Evolutionary conservation across 2,329 filamentous ascomycete species (phyloP), one percentile per base, ranked within the genome.

Genomic region (Diaporthe longicolla): DNA sequence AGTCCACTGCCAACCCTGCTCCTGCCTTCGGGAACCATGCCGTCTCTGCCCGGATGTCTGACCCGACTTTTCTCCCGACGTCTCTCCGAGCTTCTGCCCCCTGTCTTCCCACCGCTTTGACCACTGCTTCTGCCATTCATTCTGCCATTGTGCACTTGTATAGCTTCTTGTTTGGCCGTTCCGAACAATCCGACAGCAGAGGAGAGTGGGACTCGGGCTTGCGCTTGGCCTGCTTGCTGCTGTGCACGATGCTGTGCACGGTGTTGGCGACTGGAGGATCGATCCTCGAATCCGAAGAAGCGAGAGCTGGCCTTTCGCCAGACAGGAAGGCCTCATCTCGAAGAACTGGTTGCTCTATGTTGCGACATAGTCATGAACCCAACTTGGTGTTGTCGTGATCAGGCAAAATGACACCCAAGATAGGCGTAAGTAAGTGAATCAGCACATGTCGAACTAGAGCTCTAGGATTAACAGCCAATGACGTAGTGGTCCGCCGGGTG

Each of bases 1-100:
- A 19, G 40, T 65, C 74, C 69, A 52, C 48, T 74, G 37, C 80
- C 81, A 81, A 76, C 78, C 78, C 70, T 76, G 77, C 5, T 74
- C 78, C 65, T 74, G 78, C 65, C 78, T 63, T 26, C 19, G 40
- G 59, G 24, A 63, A 32, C 40, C 59, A 40, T 63, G 59, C 40
- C 35, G 40, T 24, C 26, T 61, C 40, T 45, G 59, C 9, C 59
- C 40, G 1, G 40, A 13, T 40, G 43, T 45, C 59, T 48, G 24
- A 1, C n/a, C 37, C 24, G 57, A 17, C 54, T 35, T n/a, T 24
- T 58, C 32, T 13, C 35, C 13, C 11, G 35, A 4, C 21, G 15
- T 17, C 35, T 59, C 37, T 40, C 37, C 37, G 11, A 13, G 19
- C 40, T 43, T 43, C 11, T 43, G 32, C 13, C n/a, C 35, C 43